Conservation (phyloP, 106 monocot species). For the Dendrobium chrysotoxum region DNA sequence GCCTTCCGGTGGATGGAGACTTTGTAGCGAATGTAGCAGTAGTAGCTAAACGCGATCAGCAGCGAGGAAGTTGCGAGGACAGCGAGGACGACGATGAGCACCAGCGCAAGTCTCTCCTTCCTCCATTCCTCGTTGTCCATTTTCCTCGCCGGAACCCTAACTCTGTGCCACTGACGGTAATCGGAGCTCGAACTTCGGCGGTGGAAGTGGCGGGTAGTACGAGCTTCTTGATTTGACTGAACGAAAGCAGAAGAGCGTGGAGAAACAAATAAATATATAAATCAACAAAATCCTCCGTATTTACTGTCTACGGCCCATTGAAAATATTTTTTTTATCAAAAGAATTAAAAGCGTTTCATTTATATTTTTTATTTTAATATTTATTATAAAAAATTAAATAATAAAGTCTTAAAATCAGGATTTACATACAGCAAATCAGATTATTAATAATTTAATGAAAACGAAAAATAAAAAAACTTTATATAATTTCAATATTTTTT, state of each 20-base stretch:
- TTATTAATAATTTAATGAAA: no score
- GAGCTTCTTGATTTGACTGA: slow-evolving; percentile 4
- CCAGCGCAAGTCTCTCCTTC: slow-evolving; percentile 45
- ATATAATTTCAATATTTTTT: no score
- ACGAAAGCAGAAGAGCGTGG: not conserved
- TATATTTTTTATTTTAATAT: no score
- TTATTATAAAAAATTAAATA: no score
- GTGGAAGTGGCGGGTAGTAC: not conserved
- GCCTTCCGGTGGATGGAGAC: slow-evolving; percentile 64
- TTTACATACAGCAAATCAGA: no score
- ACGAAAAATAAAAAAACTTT: no score
- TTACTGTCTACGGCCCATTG: no score
- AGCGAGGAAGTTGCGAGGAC: slow-evolving; percentile 61
- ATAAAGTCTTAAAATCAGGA: no score
- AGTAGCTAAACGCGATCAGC: slow-evolving; percentile 78
- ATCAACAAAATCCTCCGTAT: no score
- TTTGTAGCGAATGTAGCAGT: slow-evolving; percentile 90
- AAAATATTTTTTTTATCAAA: no score
- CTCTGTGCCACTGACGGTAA: not conserved
- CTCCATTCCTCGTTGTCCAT: slow-evolving; percentile 24
- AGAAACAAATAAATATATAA: not conserved
- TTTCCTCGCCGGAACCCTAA: slow-evolving; percentile 14
- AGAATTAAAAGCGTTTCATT: no score
- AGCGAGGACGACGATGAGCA: slow-evolving; percentile 73
- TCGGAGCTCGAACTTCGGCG: not conserved